phyloP scores from a whole-genome alignment of 371 early-diverging fungal species.

The Mucor indicus region DNA sequence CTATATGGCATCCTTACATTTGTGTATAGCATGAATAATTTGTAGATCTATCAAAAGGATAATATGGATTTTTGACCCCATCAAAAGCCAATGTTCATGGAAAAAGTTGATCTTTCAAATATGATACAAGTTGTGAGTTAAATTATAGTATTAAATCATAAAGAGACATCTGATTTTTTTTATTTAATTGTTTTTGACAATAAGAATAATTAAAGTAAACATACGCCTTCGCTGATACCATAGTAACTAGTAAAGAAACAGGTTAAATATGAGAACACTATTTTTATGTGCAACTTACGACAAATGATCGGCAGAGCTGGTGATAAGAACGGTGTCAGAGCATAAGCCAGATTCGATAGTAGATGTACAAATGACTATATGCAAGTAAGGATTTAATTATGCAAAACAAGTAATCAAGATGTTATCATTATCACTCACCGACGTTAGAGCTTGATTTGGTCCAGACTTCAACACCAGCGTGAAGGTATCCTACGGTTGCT shows the following conservation, averaged over 20 bases:
- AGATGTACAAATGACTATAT: conserved; percentile 18
- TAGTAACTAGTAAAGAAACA: not conserved
- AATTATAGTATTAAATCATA: too few relatives aligned
- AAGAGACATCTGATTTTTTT: too few relatives aligned
- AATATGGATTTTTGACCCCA: too few relatives aligned
- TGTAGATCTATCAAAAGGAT: too few relatives aligned
- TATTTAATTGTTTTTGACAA: too few relatives aligned
- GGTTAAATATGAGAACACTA: not conserved
- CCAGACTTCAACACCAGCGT: conserved; percentile 24
- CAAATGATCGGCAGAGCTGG: conserved; percentile 7
- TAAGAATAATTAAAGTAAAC: too few relatives aligned
- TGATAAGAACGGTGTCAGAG: conserved; percentile 17
- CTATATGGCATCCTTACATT: too few relatives aligned
- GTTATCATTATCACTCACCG: conserved; percentile 4
- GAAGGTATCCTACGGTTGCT: conserved; percentile 12
- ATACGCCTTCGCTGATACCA: conserved; percentile 4
- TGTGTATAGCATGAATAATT: too few relatives aligned
- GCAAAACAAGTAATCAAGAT: not conserved
- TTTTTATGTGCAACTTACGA: not conserved
- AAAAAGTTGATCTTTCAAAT: too few relatives aligned
- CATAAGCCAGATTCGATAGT: conserved; percentile 10
- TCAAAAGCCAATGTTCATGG: too few relatives aligned
- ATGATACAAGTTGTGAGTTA: too few relatives aligned
- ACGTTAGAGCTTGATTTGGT: conserved; percentile 1
- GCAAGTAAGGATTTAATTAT: too few relatives aligned